Evolutionary conservation across 306 rosid species (phyloP).

Genomic region (Chamaecrista fasciculata): DNA sequence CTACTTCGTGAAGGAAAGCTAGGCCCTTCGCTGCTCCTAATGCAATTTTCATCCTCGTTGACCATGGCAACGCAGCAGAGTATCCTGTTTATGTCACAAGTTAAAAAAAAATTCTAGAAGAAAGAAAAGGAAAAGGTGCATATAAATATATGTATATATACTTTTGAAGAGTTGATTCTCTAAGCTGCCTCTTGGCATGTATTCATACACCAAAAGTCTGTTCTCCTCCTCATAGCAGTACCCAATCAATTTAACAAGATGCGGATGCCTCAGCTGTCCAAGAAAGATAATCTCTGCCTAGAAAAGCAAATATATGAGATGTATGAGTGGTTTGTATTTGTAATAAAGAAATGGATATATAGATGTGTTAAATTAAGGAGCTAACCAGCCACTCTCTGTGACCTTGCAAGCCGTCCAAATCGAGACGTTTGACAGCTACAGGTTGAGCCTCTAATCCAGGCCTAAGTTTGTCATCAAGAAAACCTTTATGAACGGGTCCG

Average conservation of each 20-base stretch:
- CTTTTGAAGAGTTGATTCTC: slow-evolving; percentile 71
- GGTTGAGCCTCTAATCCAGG: slow-evolving; percentile 70
- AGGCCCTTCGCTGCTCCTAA: slow-evolving; percentile 78
- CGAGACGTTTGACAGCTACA: slow-evolving; percentile 72
- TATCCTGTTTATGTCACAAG: slow-evolving; percentile 43
- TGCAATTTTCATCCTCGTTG: slow-evolving; percentile 73
- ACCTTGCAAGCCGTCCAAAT: slow-evolving; percentile 86
- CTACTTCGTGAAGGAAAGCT: slow-evolving; percentile 72
- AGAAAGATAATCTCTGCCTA: slow-evolving; percentile 80
- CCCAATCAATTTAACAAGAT: slow-evolving; percentile 77
- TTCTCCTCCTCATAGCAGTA: slow-evolving; percentile 74
- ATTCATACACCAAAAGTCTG: slow-evolving; percentile 74
- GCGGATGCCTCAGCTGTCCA: slow-evolving; percentile 75
- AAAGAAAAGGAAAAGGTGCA: slow-evolving; percentile 11
- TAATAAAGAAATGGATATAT: background rate
- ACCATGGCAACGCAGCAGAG: slow-evolving; percentile 70
- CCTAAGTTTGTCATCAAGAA: slow-evolving; percentile 57
- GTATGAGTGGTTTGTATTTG: background rate
- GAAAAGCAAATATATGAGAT: slow-evolving; percentile 12
- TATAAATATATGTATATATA: too few relatives aligned
- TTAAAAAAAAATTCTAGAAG: background rate
- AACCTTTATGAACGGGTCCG: slow-evolving; percentile 85
- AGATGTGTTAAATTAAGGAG: background rate
- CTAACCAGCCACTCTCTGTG: slow-evolving; percentile 91
- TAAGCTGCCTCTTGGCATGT: slow-evolving; percentile 74